These are phyloP conservation scores for Melocanna baccifera DNA, from an alignment of 176 grass and related monocot genomes.

Conservation along the genomic window DNA sequence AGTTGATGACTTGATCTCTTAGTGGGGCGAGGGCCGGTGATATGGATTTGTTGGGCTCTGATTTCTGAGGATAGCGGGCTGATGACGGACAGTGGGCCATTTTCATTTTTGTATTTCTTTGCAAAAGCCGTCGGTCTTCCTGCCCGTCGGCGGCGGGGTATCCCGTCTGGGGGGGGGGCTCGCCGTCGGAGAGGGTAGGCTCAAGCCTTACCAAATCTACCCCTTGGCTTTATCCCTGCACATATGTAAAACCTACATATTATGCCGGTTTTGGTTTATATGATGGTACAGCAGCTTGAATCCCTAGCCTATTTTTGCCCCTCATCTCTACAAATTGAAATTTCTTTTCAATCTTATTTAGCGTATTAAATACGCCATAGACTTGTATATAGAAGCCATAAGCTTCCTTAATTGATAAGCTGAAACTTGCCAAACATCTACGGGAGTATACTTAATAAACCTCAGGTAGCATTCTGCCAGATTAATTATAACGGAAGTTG, in stretches of 20 bases:
- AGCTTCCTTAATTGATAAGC: neutral
- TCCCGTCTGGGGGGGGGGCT: too few species aligned
- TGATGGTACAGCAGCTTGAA: neutral
- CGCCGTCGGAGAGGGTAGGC: too few species aligned
- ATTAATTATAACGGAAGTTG: neutral
- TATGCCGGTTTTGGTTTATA: neutral
- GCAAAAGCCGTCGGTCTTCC: too few species aligned
- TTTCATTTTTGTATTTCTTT: too few species aligned
- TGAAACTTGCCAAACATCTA: neutral
- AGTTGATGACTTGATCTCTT: too few species aligned
- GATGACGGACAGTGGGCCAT: too few species aligned
- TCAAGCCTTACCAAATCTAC: too few species aligned
- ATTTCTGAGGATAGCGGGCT: too few species aligned
- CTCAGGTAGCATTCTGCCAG: neutral
- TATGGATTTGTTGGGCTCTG: too few species aligned
- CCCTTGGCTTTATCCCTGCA: too few species aligned
- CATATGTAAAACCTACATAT: neutral
- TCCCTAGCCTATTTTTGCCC: neutral
- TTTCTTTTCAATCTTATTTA: neutral
- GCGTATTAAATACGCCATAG: neutral
- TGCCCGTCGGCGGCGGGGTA: too few species aligned
- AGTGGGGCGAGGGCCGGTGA: too few species aligned
- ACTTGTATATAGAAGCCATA: neutral
- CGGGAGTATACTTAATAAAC: neutral
- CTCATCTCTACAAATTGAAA: neutral